These are phyloP conservation scores for Xylaria multiplex DNA, from an alignment of 2,329 filamentous ascomycete genomes.

Conservation along the genomic window DNA sequence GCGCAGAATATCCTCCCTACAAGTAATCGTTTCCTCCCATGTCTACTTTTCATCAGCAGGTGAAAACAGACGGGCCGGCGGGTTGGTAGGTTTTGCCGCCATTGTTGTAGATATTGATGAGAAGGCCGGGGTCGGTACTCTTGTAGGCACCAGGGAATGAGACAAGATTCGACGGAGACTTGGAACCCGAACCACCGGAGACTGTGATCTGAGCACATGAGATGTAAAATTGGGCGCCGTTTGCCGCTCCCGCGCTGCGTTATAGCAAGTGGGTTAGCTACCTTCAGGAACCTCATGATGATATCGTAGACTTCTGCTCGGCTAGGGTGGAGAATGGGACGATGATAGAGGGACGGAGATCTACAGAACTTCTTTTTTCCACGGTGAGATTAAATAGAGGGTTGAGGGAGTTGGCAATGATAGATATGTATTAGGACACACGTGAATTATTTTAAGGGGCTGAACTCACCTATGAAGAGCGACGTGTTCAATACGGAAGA, in stretches of 20 bases:
- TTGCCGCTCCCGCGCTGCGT: constrained; percentile 42
- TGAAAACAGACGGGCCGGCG: constrained; percentile 37
- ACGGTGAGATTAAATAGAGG: too few relatives aligned
- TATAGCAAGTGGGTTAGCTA: constrained; percentile 7
- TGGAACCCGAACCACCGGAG: constrained; percentile 47
- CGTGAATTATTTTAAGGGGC: background rate
- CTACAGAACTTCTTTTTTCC: background rate
- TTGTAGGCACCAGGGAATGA: constrained; percentile 53
- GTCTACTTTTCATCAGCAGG: constrained; percentile 9
- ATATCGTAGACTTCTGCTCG: background rate
- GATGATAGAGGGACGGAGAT: background rate
- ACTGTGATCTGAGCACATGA: constrained; percentile 51
- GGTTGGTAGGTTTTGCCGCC: constrained; percentile 45
- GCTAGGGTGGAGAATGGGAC: too few relatives aligned
- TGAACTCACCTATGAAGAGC: constrained; percentile 47
- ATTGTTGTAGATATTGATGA: constrained; percentile 50
- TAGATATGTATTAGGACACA: too few relatives aligned
- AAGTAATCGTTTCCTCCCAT: background rate
- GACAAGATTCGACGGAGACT: constrained; percentile 43
- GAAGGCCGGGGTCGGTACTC: constrained; percentile 48
- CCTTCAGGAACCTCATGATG: background rate
- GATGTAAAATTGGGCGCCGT: constrained; percentile 53
- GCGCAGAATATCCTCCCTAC: background rate
- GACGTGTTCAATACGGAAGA: constrained; percentile 53
- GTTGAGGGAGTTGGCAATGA: too few relatives aligned